phyloP scores from a whole-genome alignment of 139 green algal species.

The Coelastrella sp. region DNA sequence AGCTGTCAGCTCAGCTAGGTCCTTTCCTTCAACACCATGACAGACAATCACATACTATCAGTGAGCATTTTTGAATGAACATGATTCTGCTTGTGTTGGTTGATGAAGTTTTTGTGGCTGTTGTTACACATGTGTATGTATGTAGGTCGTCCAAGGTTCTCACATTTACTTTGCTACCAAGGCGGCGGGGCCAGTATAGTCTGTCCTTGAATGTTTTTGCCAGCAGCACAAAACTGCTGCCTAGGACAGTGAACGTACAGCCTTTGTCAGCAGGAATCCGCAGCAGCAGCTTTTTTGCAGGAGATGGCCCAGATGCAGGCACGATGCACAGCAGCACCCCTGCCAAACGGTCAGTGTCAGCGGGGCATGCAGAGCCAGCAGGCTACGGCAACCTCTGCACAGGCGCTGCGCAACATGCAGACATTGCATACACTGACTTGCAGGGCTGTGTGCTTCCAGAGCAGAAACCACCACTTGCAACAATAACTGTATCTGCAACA shows the following conservation, averaged over 20 bases:
- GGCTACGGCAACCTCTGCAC: no score
- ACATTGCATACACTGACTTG: no score
- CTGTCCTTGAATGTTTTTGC: constrained; percentile 55
- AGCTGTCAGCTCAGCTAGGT: no score
- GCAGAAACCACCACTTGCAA: not conserved
- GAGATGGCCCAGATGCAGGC: no score
- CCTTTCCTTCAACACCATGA: not conserved
- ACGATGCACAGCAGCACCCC: no score
- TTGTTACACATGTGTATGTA: not conserved
- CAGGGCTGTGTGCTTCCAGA: not conserved
- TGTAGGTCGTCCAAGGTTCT: constrained; percentile 56
- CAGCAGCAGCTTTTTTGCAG: no score
- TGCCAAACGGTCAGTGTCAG: no score
- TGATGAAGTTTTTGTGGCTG: not conserved
- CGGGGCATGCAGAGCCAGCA: no score
- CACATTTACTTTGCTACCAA: constrained; percentile 66
- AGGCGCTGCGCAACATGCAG: no score
- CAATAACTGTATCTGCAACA: constrained; percentile 34
- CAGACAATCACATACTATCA: not conserved
- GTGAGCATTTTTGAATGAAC: no score
- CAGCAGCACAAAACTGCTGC: not conserved
- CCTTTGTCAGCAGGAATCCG: not conserved
- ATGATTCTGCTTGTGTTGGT: not conserved
- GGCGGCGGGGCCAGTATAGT: constrained; percentile 63
- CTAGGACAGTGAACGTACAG: not conserved